A percentile compares a stretch with the other conserved stretches of the same genome.
Conservation (phyloP, 2,329 filamentous ascomycete species). For the Colletotrichum tabaci region DNA sequence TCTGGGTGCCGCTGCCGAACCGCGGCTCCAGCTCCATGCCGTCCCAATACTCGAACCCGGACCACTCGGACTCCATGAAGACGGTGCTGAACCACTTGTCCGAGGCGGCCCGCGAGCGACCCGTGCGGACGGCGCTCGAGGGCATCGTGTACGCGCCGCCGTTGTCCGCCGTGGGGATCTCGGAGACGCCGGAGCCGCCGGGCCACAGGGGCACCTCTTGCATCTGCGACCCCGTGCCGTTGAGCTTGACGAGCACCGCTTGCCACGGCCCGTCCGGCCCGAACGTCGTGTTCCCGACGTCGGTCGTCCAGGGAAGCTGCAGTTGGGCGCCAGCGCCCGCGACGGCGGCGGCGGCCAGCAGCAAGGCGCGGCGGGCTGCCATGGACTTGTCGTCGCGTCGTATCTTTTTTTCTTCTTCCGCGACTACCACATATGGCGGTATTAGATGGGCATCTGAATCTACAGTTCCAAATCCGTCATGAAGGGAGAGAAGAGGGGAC, state of each 20-base stretch:
- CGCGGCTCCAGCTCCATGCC: neutral
- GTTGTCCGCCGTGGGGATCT: neutral
- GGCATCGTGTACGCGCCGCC: slow-evolving; percentile 1
- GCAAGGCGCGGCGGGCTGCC: neutral
- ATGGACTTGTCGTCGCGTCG: neutral
- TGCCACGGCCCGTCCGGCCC: slow-evolving; percentile 34
- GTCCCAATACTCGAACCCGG: slow-evolving; percentile 11
- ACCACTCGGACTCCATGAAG: neutral
- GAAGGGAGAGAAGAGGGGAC: neutral
- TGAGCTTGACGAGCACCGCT: neutral
- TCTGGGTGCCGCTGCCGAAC: neutral
- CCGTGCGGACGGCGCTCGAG: neutral
- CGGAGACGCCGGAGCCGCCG: slow-evolving; percentile 3
- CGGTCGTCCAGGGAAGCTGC: slow-evolving; percentile 4
- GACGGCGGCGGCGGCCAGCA: neutral
- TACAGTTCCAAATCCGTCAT: neutral
- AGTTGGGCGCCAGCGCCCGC: neutral
- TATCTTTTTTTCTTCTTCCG: neutral
- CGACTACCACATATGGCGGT: too few species aligned
- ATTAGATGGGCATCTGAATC: neutral
- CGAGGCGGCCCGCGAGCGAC: neutral
- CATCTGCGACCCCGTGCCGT: neutral
- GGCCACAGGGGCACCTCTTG: slow-evolving; percentile 14
- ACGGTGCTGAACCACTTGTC: slow-evolving; percentile 6
- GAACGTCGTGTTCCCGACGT: neutral